Evolutionary conservation across 805 yeast genomes (phyloP), one percentile per base, ranked within the genome.

Genomic region (Kregervanrija delftensis): DNA sequence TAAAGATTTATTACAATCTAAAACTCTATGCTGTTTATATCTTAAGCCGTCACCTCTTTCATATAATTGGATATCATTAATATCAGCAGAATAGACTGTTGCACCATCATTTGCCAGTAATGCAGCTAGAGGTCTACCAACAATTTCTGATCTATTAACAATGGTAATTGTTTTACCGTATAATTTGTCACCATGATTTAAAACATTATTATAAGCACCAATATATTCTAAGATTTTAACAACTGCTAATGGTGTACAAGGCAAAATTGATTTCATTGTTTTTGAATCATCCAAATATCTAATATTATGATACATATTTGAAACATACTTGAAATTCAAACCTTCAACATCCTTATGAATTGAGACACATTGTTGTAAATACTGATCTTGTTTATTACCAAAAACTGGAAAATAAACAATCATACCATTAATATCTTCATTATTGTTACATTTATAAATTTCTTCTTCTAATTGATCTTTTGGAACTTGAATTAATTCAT

Each of bases 321-420:
- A 95, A 65, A 91, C 82, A 65, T 89, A 93, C 56, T 83, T 68
- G 68, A 88, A 93, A 60, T 90, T 87, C 56, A 93, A 71, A 2
- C 99, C 99, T 66, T 93, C 99, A 17, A 93, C 98, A 58, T 93
- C 99, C 63, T 93, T 93, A 49, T 87, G 91, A 35, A 82, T 71
- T n/a, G 89, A 71, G 14, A 93, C 90, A 49, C 89, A 85, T 66
- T 93, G 98, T 67, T 93, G 98, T 46, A 93, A 66, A 63, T 93
- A 93, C 65, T 86, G 96, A 65, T 93, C 99, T 66, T 93, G 98
- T 47, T 86, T 78, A 60, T 87, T 86, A 3, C 96, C 96, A 65
- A 87, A 93, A 2, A 93, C 98, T 0, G 99, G 99, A 76, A 91
- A 93, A 64, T 93, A 93, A 12, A 93, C 91, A 86, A 93, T 89